Base-by-base conservation (phyloP, 441 rosid species). In the Mallotus japonicus region DNA sequence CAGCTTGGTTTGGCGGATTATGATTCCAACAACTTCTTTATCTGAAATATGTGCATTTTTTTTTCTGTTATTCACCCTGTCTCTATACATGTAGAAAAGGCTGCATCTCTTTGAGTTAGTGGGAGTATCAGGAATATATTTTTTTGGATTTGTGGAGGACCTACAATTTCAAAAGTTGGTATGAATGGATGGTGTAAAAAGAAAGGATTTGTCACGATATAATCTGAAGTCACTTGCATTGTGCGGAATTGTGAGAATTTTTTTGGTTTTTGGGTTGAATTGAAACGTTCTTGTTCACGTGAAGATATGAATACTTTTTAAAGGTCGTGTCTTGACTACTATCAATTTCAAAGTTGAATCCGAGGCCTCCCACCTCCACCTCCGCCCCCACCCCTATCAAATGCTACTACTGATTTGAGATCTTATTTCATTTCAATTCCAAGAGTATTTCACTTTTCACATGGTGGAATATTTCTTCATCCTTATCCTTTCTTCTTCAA, bases 201-300 rank as follows among this genome's bases (percentile, higher is more conserved):
- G 70, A 65, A 65, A 11, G 65, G 47, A 57, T 65, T 73, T 65
- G 71, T 65, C 71, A 28, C 17, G 3, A 46, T 20, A 42, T 55
- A 44, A 28, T 63, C 62, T 42, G 11, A 54, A 24, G 63, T 42
- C 62, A 42, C n/a, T 54, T 63, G 28, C 32, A 28, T 28, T 28
- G 32, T 24, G 56, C 32, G 40, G 69, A 28, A 72, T 15, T 8
- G 50, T 71, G 32, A 28, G 32, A 28, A 28, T 28, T 28, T 28
- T 28, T 28, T 28, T 1, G 32, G 3, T 28, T 28, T 28, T 28
- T 28, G 32, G 32, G 55, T 62, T 24, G 55, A 54, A 22, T 54
- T 28, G 56, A 65, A 65, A 63, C 64, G 54, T 34, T 64, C 16
- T 24, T 55, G 71, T 65, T 73, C 65, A n/a, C 65, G 64, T 56